phyloP scores from a whole-genome alignment of 2,329 filamentous ascomycete species.

The Dactylellina haptotyla region DNA sequence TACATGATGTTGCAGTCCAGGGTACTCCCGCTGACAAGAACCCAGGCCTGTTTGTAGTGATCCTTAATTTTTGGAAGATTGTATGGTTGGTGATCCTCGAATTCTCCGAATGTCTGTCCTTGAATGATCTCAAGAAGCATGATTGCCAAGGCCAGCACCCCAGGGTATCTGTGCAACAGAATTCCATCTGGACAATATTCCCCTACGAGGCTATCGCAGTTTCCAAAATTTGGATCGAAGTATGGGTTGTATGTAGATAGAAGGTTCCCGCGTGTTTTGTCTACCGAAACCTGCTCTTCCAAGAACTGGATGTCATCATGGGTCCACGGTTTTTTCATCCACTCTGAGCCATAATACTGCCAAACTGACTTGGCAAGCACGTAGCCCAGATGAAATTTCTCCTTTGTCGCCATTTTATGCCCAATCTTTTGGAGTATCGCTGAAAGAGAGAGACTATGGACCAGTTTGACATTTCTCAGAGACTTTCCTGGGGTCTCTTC shows the following conservation, averaged over 20 bases:
- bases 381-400: conserved; percentile 36
- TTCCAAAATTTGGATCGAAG: conserved; percentile 29
- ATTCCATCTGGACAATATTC: conserved; percentile 37
- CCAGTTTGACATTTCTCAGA: conserved; percentile 8
- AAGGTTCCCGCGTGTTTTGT: background rate
- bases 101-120: conserved; percentile 17
- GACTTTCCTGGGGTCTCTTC: background rate
- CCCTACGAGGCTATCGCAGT: background rate
- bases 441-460: conserved; percentile 19
- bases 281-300: conserved; percentile 14
- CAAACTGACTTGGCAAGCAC: conserved; percentile 43
- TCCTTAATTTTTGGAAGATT: conserved; percentile 9
- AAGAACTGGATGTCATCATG: conserved; percentile 49
- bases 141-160: conserved; percentile 32
- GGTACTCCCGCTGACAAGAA: background rate
- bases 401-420: conserved; percentile 31
- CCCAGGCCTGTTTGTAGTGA: conserved; percentile 40
- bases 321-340: conserved; percentile 51
- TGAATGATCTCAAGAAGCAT: conserved; percentile 41
- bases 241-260: conserved; percentile 32
- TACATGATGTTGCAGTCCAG: conserved; percentile 46
- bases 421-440: conserved; percentile 26
- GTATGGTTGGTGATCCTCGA: conserved; percentile 14
- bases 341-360: conserved; percentile 50
- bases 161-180: conserved; percentile 37